These are phyloP conservation scores for Epichloe uncinata DNA, from an alignment of 2,329 filamentous ascomycete species.

Conservation along the genomic window DNA sequence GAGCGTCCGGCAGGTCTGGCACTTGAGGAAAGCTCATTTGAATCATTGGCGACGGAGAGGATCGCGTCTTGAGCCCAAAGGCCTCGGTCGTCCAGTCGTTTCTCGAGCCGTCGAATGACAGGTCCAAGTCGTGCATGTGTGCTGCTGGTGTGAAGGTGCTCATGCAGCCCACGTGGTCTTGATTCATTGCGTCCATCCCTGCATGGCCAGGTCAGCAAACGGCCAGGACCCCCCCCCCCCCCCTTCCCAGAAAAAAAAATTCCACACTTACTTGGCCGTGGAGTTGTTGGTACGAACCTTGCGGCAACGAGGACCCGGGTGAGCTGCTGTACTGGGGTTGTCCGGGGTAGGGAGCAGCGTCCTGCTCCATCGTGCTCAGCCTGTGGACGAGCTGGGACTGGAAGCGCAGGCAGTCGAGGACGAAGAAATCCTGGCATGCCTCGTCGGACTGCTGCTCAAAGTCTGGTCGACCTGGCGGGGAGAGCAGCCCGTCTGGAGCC, in stretches of 20 bases:
- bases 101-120: constrained; percentile 8
- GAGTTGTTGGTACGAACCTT: constrained; percentile 1
- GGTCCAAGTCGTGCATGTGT: constrained; percentile 10
- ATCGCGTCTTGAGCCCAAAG: constrained; percentile 5
- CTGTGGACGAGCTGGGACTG: constrained; percentile 13
- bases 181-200: constrained; percentile 7
- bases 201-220: background rate
- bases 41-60: constrained; percentile 3
- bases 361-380: constrained; percentile 10
- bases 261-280: background rate
- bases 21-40: constrained; percentile 4
- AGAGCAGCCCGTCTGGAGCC: constrained; percentile 8
- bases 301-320: background rate
- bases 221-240: no score
- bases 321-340: constrained; percentile 1
- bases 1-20: background rate
- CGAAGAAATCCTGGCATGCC: constrained; percentile 12
- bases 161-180: constrained; percentile 7
- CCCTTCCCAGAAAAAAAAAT: background rate
- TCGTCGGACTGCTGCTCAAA: constrained; percentile 6
- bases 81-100: constrained; percentile 11
- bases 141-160: constrained; percentile 7
- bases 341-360: constrained; percentile 4
- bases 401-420: constrained; percentile 14
- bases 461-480: constrained; percentile 7